phyloP scores from a whole-genome alignment of 2,329 filamentous ascomycete species.

The Curvularia verruculosa region DNA sequence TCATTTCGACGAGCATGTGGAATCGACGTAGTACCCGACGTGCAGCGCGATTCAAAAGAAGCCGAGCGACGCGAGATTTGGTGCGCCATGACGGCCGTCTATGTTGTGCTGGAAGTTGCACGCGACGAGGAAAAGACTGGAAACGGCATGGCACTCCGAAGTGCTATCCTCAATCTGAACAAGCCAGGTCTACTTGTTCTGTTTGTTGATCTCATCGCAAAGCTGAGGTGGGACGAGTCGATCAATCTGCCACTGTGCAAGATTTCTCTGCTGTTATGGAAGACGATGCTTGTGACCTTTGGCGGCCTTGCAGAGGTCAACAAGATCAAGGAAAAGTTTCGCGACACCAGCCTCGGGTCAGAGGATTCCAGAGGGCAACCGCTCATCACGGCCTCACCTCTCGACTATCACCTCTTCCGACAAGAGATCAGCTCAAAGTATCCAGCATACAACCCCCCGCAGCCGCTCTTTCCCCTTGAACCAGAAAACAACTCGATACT shows the following conservation, averaged over 20 bases:
- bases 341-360: conserved; percentile 61
- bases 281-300: conserved; percentile 83
- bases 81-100: conserved; percentile 57
- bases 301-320: conserved; percentile 77
- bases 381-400: conserved; percentile 88
- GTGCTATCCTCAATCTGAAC: conserved; percentile 39
- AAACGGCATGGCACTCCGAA: conserved; percentile 59
- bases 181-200: conserved; percentile 72
- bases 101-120: conserved; percentile 57
- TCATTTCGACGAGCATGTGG: conserved; percentile 44
- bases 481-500: conserved; percentile 89
- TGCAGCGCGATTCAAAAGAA: conserved; percentile 44
- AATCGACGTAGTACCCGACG: conserved; percentile 29
- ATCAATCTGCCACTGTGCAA: conserved; percentile 62
- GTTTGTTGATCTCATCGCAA: conserved; percentile 66
- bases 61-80: conserved; percentile 54
- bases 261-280: conserved; percentile 86
- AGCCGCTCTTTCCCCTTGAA: conserved; percentile 81
- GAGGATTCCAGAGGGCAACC: conserved; percentile 68
- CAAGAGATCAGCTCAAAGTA: conserved; percentile 99
- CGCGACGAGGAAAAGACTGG: conserved; percentile 46
- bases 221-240: conserved; percentile 63
- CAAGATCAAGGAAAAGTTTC: conserved; percentile 73
- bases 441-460: conserved; percentile 90
- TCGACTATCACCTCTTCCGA: conserved; percentile 95